A percentile compares a stretch with the other conserved stretches of the same genome.
Evolutionary conservation across 306 rosid genomes (phyloP).

Genomic region (Ziziphus jujuba): DNA sequence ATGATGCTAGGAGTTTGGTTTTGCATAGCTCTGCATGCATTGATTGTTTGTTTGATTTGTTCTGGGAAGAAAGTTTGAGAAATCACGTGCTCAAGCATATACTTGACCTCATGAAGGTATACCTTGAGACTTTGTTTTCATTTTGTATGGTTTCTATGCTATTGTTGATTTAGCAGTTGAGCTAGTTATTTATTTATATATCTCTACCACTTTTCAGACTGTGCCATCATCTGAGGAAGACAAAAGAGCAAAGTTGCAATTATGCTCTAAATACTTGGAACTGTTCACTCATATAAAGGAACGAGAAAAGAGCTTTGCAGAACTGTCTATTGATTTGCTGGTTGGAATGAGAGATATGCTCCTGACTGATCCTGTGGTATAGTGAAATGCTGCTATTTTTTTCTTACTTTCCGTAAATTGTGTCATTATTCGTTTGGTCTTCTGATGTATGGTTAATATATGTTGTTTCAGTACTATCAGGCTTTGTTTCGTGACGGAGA

Average conservation of each 20-base stretch:
- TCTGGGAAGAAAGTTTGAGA: constrained; percentile 89
- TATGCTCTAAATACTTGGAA: constrained; percentile 89
- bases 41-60: constrained; percentile 81
- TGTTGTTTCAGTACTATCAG: constrained; percentile 77
- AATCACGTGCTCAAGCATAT: constrained; percentile 66
- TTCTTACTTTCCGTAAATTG: constrained; percentile 12
- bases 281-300: constrained; percentile 86
- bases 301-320: constrained; percentile 61
- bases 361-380: constrained; percentile 64
- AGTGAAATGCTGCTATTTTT: constrained; percentile 27
- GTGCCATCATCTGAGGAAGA: constrained; percentile 69
- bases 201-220: constrained; percentile 44
- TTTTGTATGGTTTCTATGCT: constrained; percentile 23
- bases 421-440: constrained; percentile 23
- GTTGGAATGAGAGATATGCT: constrained; percentile 82
- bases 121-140: neutral
- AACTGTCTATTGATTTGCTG: constrained; percentile 74
- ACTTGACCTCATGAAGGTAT: constrained; percentile 91
- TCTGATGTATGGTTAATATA: constrained; percentile 29
- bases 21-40: constrained; percentile 63
- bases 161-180: constrained; percentile 11
- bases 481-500: constrained; percentile 92
- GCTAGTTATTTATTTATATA: constrained; percentile 22
- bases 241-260: constrained; percentile 66
- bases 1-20: constrained; percentile 63